Conservation (phyloP, 2,329 filamentous ascomycete genomes). For the Ascochyta pisi region DNA sequence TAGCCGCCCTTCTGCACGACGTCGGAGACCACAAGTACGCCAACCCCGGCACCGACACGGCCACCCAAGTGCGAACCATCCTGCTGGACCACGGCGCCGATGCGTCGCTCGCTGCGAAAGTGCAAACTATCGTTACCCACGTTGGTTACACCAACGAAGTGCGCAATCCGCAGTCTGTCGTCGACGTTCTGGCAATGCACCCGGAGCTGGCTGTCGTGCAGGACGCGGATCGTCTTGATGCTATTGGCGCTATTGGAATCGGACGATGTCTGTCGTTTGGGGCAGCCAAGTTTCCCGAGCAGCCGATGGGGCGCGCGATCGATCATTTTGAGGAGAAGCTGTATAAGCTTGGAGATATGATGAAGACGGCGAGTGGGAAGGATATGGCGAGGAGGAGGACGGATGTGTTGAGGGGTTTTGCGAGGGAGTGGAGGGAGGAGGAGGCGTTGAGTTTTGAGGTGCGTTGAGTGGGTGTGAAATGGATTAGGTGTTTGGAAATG, state of each 20-base stretch:
- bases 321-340: conserved; percentile 48
- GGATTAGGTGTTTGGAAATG: too few relatives aligned
- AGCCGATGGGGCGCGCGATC: conserved; percentile 39
- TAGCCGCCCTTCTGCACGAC: conserved; percentile 74
- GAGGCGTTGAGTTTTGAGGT: conserved; percentile 27
- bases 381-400: conserved; percentile 26
- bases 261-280: conserved; percentile 79
- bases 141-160: conserved; percentile 81
- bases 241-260: conserved; percentile 85
- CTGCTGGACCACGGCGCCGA: conserved; percentile 65
- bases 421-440: conserved; percentile 20
- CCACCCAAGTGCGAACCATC: conserved; percentile 63
- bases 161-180: conserved; percentile 66
- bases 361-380: conserved; percentile 44
- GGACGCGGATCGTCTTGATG: conserved; percentile 91
- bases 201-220: conserved; percentile 86
- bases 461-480: background rate
- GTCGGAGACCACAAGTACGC: conserved; percentile 85
- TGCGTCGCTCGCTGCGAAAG: conserved; percentile 64
- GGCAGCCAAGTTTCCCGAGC: conserved; percentile 53
- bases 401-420: conserved; percentile 24
- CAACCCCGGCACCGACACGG: conserved; percentile 60
- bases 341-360: conserved; percentile 41
- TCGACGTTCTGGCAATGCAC: conserved; percentile 65
- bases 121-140: conserved; percentile 75